A percentile compares a stretch with the other conserved stretches of the same genome.
These are phyloP conservation scores for Myriangium duriaei DNA, from an alignment of 2,329 filamentous ascomycete species.

Conservation along the genomic window DNA sequence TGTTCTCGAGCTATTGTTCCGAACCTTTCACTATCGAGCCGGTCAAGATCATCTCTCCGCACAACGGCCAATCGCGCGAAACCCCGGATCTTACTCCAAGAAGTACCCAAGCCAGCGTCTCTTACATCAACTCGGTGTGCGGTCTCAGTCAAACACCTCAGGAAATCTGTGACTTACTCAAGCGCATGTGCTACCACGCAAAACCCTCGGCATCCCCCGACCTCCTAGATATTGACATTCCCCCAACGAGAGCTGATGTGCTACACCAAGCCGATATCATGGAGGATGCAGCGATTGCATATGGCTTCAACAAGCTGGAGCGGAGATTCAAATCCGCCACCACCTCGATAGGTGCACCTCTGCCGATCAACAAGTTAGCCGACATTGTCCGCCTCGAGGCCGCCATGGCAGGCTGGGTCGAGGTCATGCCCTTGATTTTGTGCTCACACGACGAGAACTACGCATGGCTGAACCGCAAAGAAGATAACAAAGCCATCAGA, in stretches of 20 bases:
- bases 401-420: conserved; percentile 89
- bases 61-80: conserved; percentile 72
- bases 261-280: conserved; percentile 96
- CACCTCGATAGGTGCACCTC: conserved; percentile 71
- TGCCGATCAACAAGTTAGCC: conserved; percentile 84
- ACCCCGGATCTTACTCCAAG: conserved; percentile 72
- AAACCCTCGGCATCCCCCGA: conserved; percentile 57
- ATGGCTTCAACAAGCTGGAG: conserved; percentile 93
- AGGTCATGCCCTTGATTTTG: conserved; percentile 90
- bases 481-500: conserved; percentile 70
- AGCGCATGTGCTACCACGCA: conserved; percentile 80
- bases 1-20: conserved; percentile 87
- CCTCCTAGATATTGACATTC: conserved; percentile 63
- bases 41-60: conserved; percentile 79
- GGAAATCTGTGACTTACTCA: conserved; percentile 65
- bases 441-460: conserved; percentile 99
- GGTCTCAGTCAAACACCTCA: conserved; percentile 65
- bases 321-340: conserved; percentile 76
- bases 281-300: conserved; percentile 94
- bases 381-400: conserved; percentile 84
- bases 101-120: conserved; percentile 67
- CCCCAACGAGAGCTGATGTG: conserved; percentile 83
- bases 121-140: conserved; percentile 88
- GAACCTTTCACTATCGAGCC: conserved; percentile 90
- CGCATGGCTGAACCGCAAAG: conserved; percentile 78